Evolutionary conservation across 305 asterid species (phyloP), one percentile per base, ranked within the genome.

Genomic region (Fraxinus sp.): DNA sequence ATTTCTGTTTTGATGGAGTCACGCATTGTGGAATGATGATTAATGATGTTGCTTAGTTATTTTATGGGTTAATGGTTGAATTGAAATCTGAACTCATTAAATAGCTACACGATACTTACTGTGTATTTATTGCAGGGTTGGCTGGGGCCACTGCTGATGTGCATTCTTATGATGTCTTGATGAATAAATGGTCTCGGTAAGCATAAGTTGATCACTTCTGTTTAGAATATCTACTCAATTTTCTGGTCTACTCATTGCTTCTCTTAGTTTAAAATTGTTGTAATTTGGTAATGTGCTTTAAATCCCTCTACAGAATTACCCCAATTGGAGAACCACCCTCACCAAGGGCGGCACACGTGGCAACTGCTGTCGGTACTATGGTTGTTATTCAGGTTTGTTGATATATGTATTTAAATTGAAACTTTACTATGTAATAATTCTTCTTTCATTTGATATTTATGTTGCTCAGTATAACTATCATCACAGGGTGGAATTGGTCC

Each of bases 321-420:
- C 99, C 99, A 79, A 89, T 92, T 83, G 99, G 99, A 82, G 99
- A 97, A 88, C 99, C 99, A 84, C 98, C 99, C 84, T 92, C 99
- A 46, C 99, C 99, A 52, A 90, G 99, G 88, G 99, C 99, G 82
- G 98, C 99, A 89, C 98, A 97, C 62, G 98, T 97, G 83, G 99
- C 98, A 82, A 92, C 98, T 77, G 98, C 99, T 57, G 98, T 95
- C 62, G 98, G 99, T 84, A 95, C 99, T 74, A 97, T 95, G 98
- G 98, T 97, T 43, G 99, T 97, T 87, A 92, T 97, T 87, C 98
- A 97, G 98, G 98, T 95, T 80, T 85, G 90, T 89, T 75, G 75
- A 77, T 22, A 59, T 22, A 7, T 57, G 26, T 33, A 30, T 11
- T 82, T 83, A 39, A 71, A 77, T 57, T 57, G 68, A 57, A 18